Conservation (phyloP, 2,329 filamentous ascomycete genomes). For the Penicillium verrucosum region DNA sequence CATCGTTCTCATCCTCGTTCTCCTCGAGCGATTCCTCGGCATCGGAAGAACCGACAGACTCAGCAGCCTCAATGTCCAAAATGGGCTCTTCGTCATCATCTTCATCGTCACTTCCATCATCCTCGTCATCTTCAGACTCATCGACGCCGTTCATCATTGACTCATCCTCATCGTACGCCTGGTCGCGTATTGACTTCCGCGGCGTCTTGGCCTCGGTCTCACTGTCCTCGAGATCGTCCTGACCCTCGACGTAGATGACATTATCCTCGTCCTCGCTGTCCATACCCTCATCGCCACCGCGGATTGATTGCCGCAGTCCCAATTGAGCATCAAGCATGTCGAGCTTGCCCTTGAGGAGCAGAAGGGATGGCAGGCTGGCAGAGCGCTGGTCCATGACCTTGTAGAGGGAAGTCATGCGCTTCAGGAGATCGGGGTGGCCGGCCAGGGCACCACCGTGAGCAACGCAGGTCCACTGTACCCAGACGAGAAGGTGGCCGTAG, state of each 20-base stretch:
- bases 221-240: conserved; percentile 57
- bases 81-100: conserved; percentile 42
- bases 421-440: conserved; percentile 76
- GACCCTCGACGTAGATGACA: conserved; percentile 83
- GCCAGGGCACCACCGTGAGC: conserved; percentile 89
- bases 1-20: conserved; percentile 61
- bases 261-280: conserved; percentile 62
- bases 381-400: conserved; percentile 85
- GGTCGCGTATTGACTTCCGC: conserved; percentile 38
- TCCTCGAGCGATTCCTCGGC: conserved; percentile 55
- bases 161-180: conserved; percentile 43
- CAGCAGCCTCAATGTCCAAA: conserved; percentile 45
- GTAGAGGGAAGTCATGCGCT: conserved; percentile 73
- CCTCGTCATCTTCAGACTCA: conserved; percentile 48
- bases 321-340: conserved; percentile 93
- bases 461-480: conserved; percentile 93
- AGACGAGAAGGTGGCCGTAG: conserved; percentile 84
- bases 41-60: conserved; percentile 42
- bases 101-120: conserved; percentile 57
- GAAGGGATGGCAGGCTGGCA: conserved; percentile 73
- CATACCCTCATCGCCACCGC: conserved; percentile 45
- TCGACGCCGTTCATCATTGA: conserved; percentile 43
- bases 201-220: conserved; percentile 34
- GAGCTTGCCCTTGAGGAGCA: conserved; percentile 89
- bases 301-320: conserved; percentile 69